These are phyloP conservation scores for Phoma herbarum DNA, from an alignment of 2,329 filamentous ascomycete genomes.

Conservation along the genomic window DNA sequence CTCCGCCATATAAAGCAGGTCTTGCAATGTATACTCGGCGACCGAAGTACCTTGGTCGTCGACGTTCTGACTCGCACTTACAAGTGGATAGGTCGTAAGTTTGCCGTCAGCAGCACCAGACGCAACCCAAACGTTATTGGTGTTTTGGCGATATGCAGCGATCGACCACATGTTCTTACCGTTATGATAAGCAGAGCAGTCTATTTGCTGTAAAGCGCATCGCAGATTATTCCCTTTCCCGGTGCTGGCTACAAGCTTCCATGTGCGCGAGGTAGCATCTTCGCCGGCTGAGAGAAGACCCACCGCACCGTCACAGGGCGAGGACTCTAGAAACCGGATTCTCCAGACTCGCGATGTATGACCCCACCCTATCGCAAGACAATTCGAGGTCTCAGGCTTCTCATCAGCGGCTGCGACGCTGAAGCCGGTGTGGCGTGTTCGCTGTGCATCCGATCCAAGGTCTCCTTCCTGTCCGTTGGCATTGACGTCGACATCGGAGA, in stretches of 20 bases:
- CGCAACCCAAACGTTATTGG: conserved; percentile 27
- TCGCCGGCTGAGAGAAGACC: conserved; percentile 81
- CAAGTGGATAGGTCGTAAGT: conserved; percentile 49
- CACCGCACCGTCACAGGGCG: conserved; percentile 49
- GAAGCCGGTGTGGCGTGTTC: conserved; percentile 56
- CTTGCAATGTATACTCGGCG: conserved; percentile 39
- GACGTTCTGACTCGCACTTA: neutral
- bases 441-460: conserved; percentile 34
- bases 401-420: conserved; percentile 45
- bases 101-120: conserved; percentile 83
- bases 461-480: conserved; percentile 29
- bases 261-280: conserved; percentile 79
- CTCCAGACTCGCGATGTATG: conserved; percentile 92
- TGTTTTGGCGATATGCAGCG: conserved; percentile 16
- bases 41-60: conserved; percentile 1
- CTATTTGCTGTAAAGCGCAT: conserved; percentile 60
- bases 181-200: conserved; percentile 71
- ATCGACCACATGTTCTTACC: conserved; percentile 92
- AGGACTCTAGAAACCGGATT: conserved; percentile 68
- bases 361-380: conserved; percentile 79
- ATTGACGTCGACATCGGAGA: conserved; percentile 61
- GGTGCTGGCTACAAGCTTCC: conserved; percentile 56
- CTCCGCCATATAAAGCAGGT: conserved; percentile 31
- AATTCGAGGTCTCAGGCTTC: conserved; percentile 40
- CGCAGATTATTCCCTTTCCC: conserved; percentile 3